Base-by-base conservation (phyloP, 2,329 filamentous ascomycete genomes). In the Tympanopsis confertula region DNA sequence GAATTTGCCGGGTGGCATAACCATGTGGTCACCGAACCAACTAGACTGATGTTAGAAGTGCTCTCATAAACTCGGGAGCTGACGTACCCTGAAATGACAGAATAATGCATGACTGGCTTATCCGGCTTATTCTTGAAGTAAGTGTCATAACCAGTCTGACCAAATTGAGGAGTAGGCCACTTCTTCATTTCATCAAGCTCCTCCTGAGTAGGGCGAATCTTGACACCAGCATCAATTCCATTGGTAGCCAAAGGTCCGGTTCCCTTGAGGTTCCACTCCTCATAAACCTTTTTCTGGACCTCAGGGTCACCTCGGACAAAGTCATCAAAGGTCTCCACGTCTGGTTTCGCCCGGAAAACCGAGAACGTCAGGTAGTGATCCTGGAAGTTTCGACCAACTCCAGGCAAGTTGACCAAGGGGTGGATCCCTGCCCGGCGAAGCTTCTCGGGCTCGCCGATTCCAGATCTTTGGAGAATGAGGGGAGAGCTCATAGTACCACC, bases 51-150 rank as follows among this genome's bases (percentile, higher is more conserved):
- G n/a, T 10, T 28, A 28, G 24, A 10, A 28, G 10, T 28, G 24
- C 24, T n/a, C 24, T 10, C n/a, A 10, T 10, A n/a, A n/a, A 28
- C 74, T 69, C 35, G 74, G 56, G 66, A 73, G 74, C 47, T 74
- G 20, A 74, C 74, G 66, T 67, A 74, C 44, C 79, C 79, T 13
- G 80, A 65, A 50, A 88, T 86, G 39, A 87, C 74, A 2, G 71
- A 81, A 60, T 88, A 88, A 53, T 88, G 84, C 83, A 88, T 88
- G 32, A 88, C 82, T 0, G 83, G 84, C 68, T 88, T 88, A 58
- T 88, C 82, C 1, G 82, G 82, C 64, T 87, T 87, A 53, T 88
- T 61, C 64, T 86, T 82, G 59, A 88, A 89, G 62, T 89, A 88
- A 38, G 72, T 78, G 48, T 88, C 76, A 82, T 82, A 89, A 2